A percentile compares a stretch with the other conserved stretches of the same genome.
Conservation (phyloP, 179 eudicot species). For the Heliamphora ciliata region DNA sequence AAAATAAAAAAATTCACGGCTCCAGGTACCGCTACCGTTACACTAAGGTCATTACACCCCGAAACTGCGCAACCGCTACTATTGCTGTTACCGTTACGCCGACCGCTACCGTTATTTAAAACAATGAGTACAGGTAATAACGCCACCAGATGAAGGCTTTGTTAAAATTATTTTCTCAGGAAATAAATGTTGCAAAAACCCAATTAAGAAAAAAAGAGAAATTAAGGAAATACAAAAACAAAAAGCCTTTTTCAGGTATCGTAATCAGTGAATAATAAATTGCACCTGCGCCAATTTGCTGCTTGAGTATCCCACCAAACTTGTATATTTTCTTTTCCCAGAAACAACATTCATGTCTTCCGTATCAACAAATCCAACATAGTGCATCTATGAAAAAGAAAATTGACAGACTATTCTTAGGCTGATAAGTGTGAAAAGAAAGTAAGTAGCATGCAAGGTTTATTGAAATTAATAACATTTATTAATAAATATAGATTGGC, state of each 20-base stretch:
- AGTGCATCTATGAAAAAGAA: constrained; percentile 57
- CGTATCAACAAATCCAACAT: constrained; percentile 82
- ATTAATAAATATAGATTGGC: neutral
- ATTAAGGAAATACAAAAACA: neutral
- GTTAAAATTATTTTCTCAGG: neutral
- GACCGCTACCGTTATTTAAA: no score
- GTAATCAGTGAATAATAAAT: neutral
- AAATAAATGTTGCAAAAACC: neutral
- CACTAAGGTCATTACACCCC: no score
- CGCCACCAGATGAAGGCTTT: neutral
- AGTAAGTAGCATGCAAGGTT: constrained; percentile 5
- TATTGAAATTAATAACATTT: neutral
- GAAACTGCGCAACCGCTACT: no score
- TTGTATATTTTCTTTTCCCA: constrained; percentile 73
- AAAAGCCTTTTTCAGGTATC: neutral
- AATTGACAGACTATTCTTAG: neutral
- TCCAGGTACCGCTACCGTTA: no score
- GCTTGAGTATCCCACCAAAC: constrained; percentile 75
- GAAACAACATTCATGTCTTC: constrained; percentile 78
- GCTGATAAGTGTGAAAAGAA: neutral
- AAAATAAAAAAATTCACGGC: no score
- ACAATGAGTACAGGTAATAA: neutral
- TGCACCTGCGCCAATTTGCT: constrained; percentile 92
- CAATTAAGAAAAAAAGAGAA: neutral
- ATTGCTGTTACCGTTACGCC: no score